Base-by-base conservation (phyloP, 805 yeast species). In the Kuraishia borneana region DNA sequence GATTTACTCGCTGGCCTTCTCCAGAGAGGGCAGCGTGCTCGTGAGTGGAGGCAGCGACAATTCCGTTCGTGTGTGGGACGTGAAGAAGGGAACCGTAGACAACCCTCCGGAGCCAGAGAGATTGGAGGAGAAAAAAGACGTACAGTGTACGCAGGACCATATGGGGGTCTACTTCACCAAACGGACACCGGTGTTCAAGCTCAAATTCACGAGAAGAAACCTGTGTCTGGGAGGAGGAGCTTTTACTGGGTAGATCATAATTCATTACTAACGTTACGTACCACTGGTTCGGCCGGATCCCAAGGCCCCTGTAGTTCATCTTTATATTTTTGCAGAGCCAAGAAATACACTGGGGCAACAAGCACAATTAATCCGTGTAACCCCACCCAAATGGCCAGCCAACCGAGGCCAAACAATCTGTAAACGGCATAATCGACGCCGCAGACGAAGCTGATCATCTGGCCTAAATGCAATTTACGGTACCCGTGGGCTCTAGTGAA, bases 31-130 rank as follows among this genome's bases (percentile, higher is more conserved):
- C 19, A 75, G 83, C 20, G 84, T 87, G 0, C 65, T 92, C 30
- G 88, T 92, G 4, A 81, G 94, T 56, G 85, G 94, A 17, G 96
- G 94, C 32, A 87, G 94, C 2, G 98, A 92, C 60, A 76, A 79
- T 51, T 77, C 94, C 2, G 94, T 92, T 3, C 70, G 98, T 43
- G 94, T 87, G 3, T 92, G 99, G 99, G 97, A 92, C 56, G 76
- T 85, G 34, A 85, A 83, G 53, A 73, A 76, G 46, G 85, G 84
- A 35, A 85, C 96, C 0, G 67, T 68, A 35, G 95, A 87, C 46
- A 81, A 81, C 5, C 75, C 83, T 7, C 88, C 95, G 0, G 56
- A 54, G 33, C 61, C 61, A 20, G 95, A 83, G 51, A 73, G 80
- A 19, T 73, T 74, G 45, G 65, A 63, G 38, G 65, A 73, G 38